Evolutionary conservation across 139 green algal species (phyloP).

Genomic region (Asterochloris erici): DNA sequence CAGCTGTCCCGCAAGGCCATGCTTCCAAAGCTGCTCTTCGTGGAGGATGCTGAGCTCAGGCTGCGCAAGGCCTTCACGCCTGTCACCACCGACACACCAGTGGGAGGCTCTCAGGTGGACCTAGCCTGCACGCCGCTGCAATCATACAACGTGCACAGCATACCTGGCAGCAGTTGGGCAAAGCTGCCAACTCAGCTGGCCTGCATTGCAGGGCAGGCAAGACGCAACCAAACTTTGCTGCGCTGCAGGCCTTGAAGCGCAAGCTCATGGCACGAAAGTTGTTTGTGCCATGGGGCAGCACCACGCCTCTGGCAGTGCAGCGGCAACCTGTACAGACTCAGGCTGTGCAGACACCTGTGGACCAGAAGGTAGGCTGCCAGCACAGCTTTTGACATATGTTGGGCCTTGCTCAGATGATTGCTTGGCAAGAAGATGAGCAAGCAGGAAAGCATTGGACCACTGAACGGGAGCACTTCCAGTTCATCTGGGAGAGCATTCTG

Average conservation of each 20-base stretch:
- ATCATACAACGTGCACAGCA: neutral
- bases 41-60: constrained; percentile 46
- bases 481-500: neutral
- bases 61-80: constrained; percentile 61
- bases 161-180: no score
- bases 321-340: constrained; percentile 1
- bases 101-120: constrained; percentile 44
- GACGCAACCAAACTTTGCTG: neutral
- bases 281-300: constrained; percentile 82
- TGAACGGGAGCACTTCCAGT: no score
- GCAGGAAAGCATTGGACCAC: neutral
- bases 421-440: neutral
- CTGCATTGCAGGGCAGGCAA: neutral
- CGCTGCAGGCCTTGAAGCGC: constrained; percentile 52
- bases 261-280: constrained; percentile 54
- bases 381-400: neutral
- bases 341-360: neutral
- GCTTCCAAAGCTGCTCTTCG: constrained; percentile 57
- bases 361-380: neutral
- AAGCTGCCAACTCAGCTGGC: neutral
- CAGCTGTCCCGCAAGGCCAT: constrained; percentile 48
- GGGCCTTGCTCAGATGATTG: no score
- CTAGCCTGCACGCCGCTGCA: neutral
- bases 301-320: constrained; percentile 34
- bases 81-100: constrained; percentile 47